A percentile compares a stretch with the other conserved stretches of the same genome.
Evolutionary conservation across 1,284 basidiomycete species (phyloP).

Genomic region (Singerocomus inundabilis): DNA sequence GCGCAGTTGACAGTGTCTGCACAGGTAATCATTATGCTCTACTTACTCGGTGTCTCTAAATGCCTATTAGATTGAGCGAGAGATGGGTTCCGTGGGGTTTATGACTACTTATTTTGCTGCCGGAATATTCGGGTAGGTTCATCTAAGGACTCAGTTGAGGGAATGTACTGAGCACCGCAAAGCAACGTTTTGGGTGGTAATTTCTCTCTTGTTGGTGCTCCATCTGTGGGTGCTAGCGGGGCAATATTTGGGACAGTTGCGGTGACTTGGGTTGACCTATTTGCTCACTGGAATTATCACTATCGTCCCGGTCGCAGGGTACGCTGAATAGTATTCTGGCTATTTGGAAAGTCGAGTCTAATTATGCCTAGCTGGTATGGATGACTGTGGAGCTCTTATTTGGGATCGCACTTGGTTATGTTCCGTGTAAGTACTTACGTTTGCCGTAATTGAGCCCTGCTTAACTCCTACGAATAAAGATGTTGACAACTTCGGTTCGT

Average conservation of each 20-base stretch:
- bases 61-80: constrained; percentile 66
- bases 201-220: constrained; percentile 85
- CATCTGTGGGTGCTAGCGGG: constrained; percentile 91
- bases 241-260: constrained; percentile 93
- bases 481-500: constrained; percentile 76
- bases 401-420: constrained; percentile 84
- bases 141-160: neutral
- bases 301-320: constrained; percentile 78
- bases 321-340: constrained; percentile 7
- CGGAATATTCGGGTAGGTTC: constrained; percentile 80
- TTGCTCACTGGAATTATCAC: constrained; percentile 91
- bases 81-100: constrained; percentile 86
- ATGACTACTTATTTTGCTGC: constrained; percentile 83
- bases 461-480: constrained; percentile 38
- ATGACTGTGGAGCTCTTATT: constrained; percentile 84
- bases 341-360: constrained; percentile 1
- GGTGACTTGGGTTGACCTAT: constrained; percentile 84
- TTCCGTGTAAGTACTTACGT: constrained; percentile 55
- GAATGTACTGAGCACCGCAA: constrained; percentile 8
- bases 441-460: neutral
- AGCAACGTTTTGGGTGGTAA: constrained; percentile 89
- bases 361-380: constrained; percentile 59
- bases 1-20: constrained; percentile 81
- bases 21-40: constrained; percentile 49
- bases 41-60: neutral